Evolutionary conservation across 495 filamentous ascomycete species (phyloP).

Genomic region (Platismatia glauca): DNA sequence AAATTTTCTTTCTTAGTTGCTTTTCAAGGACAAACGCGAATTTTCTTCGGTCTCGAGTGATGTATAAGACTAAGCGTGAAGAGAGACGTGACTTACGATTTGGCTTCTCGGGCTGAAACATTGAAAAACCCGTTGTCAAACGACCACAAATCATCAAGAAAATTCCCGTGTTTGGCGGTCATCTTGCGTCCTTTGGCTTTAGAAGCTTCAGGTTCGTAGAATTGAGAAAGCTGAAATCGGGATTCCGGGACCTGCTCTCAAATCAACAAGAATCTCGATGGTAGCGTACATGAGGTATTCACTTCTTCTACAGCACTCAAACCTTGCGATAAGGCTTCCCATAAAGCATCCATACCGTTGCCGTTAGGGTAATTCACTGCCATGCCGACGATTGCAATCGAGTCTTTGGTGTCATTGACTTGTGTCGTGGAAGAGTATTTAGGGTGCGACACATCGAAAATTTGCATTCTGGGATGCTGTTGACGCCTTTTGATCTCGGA

Average conservation of each 20-base stretch:
- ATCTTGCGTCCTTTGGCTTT: background rate
- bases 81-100: constrained; percentile 28
- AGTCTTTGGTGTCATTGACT: background rate
- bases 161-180: constrained; percentile 53
- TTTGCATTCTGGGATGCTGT: no score
- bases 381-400: constrained; percentile 18
- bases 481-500: no score
- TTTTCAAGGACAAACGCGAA: no score
- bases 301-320: background rate
- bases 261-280: background rate
- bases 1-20: no score
- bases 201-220: constrained; percentile 12
- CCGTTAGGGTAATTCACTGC: constrained; percentile 1
- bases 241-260: constrained; percentile 16
- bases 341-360: background rate
- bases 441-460: no score
- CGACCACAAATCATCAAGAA: constrained; percentile 52
- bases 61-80: no score
- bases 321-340: constrained; percentile 1
- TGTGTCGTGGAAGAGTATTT: no score
- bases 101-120: constrained; percentile 38
- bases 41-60: no score
- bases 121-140: constrained; percentile 19
- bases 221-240: constrained; percentile 24
- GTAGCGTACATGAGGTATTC: background rate